phyloP scores from a whole-genome alignment of 768 basidiomycete species.

The Pulveroboletus sp. region DNA sequence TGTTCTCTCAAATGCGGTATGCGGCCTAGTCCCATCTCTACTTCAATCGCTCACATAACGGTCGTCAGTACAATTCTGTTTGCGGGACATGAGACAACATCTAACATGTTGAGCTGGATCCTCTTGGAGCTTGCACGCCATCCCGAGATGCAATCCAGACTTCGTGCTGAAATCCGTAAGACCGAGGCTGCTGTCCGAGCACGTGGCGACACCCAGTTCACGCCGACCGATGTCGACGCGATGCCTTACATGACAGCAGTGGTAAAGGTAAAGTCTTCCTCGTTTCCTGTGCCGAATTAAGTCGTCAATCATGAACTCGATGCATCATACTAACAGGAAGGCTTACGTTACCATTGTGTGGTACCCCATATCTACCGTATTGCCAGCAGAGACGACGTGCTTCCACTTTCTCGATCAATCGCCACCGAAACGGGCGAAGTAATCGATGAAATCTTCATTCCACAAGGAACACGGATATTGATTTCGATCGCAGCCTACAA shows the following conservation, averaged over 20 bases:
- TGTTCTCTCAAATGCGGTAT: constrained; percentile 19
- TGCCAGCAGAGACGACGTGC: constrained; percentile 48
- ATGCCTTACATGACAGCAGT: constrained; percentile 44
- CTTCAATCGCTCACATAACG: background rate
- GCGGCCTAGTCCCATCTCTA: background rate
- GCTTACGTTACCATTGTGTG: constrained; percentile 46
- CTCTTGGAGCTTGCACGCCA: constrained; percentile 58
- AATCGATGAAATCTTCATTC: constrained; percentile 42
- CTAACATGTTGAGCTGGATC: constrained; percentile 56
- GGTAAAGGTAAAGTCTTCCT: constrained; percentile 24
- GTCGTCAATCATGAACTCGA: constrained; percentile 12
- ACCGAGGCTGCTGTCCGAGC: constrained; percentile 5
- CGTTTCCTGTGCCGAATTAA: constrained; percentile 13
- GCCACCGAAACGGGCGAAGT: constrained; percentile 41
- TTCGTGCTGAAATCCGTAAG: constrained; percentile 39
- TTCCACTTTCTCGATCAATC: constrained; percentile 56
- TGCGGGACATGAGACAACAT: constrained; percentile 60
- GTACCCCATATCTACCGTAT: constrained; percentile 51
- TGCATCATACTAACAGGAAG: constrained; percentile 36
- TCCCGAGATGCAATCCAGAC: constrained; percentile 52
- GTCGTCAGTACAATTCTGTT: constrained; percentile 41
- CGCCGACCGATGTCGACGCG: constrained; percentile 41
- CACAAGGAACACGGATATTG: constrained; percentile 49
- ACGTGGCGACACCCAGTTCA: constrained; percentile 14
- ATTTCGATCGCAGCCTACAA: constrained; percentile 54